phyloP scores from a whole-genome alignment of 2,329 filamentous ascomycete species.

The Cercospora brassicicola region DNA sequence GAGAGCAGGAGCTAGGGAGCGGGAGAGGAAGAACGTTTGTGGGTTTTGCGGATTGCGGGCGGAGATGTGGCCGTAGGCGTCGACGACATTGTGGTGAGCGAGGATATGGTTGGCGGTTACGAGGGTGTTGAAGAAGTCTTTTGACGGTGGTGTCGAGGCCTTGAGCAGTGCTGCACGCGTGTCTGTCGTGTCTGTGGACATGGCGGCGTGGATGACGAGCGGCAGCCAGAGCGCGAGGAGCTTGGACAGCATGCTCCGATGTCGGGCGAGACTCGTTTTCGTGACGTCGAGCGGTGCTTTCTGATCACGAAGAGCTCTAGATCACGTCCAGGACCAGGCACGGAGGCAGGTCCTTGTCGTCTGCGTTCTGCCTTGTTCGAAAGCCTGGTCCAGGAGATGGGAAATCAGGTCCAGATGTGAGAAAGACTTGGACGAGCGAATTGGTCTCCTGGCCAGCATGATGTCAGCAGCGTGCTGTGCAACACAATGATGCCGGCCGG shows the following conservation, averaged over 20 bases:
- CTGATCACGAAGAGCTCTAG: background rate
- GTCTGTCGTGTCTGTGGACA: background rate
- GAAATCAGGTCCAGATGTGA: background rate
- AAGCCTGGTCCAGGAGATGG: background rate
- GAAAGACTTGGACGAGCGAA: background rate
- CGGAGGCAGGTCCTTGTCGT: background rate
- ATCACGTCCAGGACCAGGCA: background rate
- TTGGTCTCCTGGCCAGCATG: background rate
- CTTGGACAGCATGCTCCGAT: background rate
- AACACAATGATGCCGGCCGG: background rate
- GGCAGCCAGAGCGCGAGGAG: background rate
- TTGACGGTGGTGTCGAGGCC: constrained; percentile 33
- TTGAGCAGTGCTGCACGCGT: constrained; percentile 31
- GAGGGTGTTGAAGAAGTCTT: constrained; percentile 37
- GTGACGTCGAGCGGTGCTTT: background rate
- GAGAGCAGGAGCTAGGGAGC: constrained; percentile 47
- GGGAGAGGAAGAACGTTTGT: constrained; percentile 48
- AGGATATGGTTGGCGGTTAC: constrained; percentile 43
- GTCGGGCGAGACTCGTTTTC: background rate
- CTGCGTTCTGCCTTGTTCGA: background rate
- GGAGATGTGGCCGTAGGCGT: constrained; percentile 41
- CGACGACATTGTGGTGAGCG: constrained; percentile 36
- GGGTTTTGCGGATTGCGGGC: constrained; percentile 41
- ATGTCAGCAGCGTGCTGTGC: background rate
- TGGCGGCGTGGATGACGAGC: background rate